A percentile compares a stretch with the other conserved stretches of the same genome.
These are phyloP conservation scores for Zasmidium cellare DNA, from an alignment of 2,329 filamentous ascomycete genomes.

Conservation along the genomic window DNA sequence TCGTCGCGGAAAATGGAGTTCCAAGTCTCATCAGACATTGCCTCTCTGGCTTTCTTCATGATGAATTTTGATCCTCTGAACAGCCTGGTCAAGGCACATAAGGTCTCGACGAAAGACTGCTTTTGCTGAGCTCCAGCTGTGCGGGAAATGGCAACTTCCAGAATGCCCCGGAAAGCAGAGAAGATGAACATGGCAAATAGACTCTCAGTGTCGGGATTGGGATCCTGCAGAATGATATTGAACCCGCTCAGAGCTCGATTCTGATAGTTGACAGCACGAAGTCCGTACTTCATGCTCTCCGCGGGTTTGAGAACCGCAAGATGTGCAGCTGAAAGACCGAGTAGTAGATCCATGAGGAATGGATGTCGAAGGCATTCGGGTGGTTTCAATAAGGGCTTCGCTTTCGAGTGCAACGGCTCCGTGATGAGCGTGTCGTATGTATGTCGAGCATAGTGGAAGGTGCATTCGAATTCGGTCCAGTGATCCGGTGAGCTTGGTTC, in stretches of 20 bases:
- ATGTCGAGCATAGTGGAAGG: constrained; percentile 8
- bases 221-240: constrained; percentile 1
- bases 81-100: background rate
- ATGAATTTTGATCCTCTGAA: constrained; percentile 2
- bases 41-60: background rate
- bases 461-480: constrained; percentile 4
- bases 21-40: background rate
- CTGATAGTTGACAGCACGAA: constrained; percentile 9
- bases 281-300: background rate
- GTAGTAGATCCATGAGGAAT: constrained; percentile 11
- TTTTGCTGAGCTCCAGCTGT: background rate
- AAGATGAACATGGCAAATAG: constrained; percentile 9
- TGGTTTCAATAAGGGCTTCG: constrained; percentile 5
- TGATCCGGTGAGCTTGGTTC: background rate
- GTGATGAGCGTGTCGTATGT: constrained; percentile 10
- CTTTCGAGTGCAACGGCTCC: constrained; percentile 4
- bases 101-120: background rate
- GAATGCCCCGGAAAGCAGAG: constrained; percentile 2
- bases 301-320: constrained; percentile 6
- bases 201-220: background rate
- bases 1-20: constrained; percentile 1
- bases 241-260: constrained; percentile 9
- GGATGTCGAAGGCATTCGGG: constrained; percentile 6
- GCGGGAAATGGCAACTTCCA: constrained; percentile 1
- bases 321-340: constrained; percentile 7